Evolutionary conservation across 2,329 filamentous ascomycete species (phyloP).

Genomic region (Claviceps arundinis): DNA sequence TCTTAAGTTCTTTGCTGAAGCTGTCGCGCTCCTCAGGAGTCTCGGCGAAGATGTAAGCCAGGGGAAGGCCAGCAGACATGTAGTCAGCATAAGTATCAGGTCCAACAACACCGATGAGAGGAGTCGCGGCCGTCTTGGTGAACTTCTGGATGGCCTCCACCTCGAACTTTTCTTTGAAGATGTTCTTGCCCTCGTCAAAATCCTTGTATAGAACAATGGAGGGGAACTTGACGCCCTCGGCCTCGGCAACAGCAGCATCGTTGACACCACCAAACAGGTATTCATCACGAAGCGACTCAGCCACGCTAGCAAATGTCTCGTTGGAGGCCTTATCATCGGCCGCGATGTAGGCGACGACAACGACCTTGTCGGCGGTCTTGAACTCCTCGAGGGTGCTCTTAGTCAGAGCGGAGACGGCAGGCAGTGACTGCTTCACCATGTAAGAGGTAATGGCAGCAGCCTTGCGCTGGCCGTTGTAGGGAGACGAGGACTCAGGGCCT

Average conservation of each 20-base stretch:
- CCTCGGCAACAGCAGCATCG: conserved; percentile 73
- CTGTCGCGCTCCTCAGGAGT: conserved; percentile 75
- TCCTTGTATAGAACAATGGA: conserved; percentile 91
- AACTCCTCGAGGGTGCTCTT: conserved; percentile 83
- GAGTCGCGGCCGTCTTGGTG: conserved; percentile 72
- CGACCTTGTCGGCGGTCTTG: conserved; percentile 96
- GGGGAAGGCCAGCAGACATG: conserved; percentile 82
- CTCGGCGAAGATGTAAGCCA: conserved; percentile 97
- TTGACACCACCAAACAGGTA: conserved; percentile 85
- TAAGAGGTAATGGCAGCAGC: conserved; percentile 65
- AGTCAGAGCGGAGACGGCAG: conserved; percentile 72
- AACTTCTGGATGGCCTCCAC: conserved; percentile 69
- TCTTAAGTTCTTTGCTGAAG: conserved; percentile 65
- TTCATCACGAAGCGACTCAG: conserved; percentile 68
- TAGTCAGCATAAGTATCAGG: conserved; percentile 93
- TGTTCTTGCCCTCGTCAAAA: conserved; percentile 90
- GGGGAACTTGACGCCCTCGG: conserved; percentile 78
- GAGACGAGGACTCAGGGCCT: conserved; percentile 64
- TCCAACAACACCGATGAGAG: conserved; percentile 87
- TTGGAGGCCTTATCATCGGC: conserved; percentile 72
- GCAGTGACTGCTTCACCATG: conserved; percentile 97
- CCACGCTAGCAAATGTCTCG: conserved; percentile 64
- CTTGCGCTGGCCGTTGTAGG: conserved; percentile 80
- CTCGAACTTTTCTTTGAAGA: conserved; percentile 68
- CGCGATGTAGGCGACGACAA: conserved; percentile 78